Percentiles rank a stretch among this genome's conserved stretches.
These are phyloP conservation scores for Gentiana dahurica DNA, from an alignment of 257 asterid genomes.

Conservation along the genomic window DNA sequence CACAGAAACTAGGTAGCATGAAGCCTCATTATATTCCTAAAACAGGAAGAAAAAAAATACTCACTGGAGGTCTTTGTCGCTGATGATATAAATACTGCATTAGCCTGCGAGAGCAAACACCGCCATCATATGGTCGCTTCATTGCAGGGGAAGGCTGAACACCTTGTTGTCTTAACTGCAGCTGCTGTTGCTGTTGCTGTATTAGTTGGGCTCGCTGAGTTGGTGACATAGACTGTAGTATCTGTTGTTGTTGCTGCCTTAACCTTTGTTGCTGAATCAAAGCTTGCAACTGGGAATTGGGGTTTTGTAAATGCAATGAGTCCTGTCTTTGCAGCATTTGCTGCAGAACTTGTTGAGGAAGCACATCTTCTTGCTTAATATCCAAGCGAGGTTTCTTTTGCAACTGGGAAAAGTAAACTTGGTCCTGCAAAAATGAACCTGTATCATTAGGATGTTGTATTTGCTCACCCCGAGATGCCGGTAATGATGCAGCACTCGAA, in stretches of 20 bases:
- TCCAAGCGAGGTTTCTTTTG: slow-evolving; percentile 93
- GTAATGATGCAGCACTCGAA: slow-evolving; percentile 76
- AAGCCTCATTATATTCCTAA: no score
- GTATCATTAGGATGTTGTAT: slow-evolving; percentile 46
- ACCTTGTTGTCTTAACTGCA: slow-evolving; percentile 63
- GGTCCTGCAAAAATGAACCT: slow-evolving; percentile 63
- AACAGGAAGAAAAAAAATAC: slow-evolving; percentile 18
- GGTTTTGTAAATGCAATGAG: slow-evolving; percentile 51
- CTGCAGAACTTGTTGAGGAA: slow-evolving; percentile 82
- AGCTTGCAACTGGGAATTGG: slow-evolving; percentile 75
- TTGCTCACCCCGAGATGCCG: slow-evolving; percentile 59
- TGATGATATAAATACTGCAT: slow-evolving; percentile 96
- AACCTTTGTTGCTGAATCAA: slow-evolving; percentile 78
- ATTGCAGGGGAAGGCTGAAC: slow-evolving; percentile 52
- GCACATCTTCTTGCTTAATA: slow-evolving; percentile 76
- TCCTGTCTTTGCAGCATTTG: slow-evolving; percentile 84
- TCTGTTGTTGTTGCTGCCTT: slow-evolving; percentile 71
- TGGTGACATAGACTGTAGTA: slow-evolving; percentile 76
- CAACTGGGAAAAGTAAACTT: slow-evolving; percentile 47
- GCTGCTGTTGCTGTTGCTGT: slow-evolving; percentile 77
- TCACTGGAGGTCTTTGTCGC: slow-evolving; percentile 86
- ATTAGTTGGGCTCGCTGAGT: slow-evolving; percentile 71
- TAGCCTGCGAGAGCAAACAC: slow-evolving; percentile 87
- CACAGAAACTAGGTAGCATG: no score
- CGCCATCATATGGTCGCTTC: slow-evolving; percentile 81